Evolutionary conservation across 306 rosid genomes (phyloP).

Genomic region (Trifolium dubium): DNA sequence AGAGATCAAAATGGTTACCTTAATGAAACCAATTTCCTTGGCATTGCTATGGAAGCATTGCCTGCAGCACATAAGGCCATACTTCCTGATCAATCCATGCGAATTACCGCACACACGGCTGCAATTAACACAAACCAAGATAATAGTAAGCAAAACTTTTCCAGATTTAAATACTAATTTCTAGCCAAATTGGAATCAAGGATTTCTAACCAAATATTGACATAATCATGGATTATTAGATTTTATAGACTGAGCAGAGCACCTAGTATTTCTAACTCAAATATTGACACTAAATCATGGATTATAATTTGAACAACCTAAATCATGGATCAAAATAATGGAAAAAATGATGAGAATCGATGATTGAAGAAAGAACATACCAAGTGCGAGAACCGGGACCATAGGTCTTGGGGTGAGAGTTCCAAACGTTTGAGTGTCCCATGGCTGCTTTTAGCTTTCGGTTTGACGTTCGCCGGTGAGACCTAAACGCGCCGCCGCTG

Average conservation of each 20-base stretch:
- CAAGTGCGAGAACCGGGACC: constrained; percentile 98
- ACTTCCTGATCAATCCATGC: constrained; percentile 91
- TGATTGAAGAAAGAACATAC: constrained; percentile 37
- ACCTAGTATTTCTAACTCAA: no score
- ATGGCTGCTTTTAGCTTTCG: constrained; percentile 36
- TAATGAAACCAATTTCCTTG: constrained; percentile 96
- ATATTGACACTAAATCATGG: background rate
- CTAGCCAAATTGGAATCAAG: no score
- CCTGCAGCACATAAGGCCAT: constrained; percentile 95
- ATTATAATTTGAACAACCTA: background rate
- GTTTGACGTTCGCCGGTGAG: background rate
- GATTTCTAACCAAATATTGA: no score
- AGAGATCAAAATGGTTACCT: constrained; percentile 45
- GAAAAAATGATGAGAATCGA: background rate
- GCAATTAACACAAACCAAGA: constrained; percentile 8
- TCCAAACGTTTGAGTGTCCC: constrained; percentile 98
- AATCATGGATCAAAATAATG: background rate
- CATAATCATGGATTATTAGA: no score
- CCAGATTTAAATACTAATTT: no score
- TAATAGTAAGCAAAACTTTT: constrained; percentile 3
- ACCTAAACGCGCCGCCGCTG: constrained; percentile 9
- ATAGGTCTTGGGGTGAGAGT: constrained; percentile 91
- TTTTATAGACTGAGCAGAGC: no score
- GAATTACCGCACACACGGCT: constrained; percentile 82
- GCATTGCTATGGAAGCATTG: constrained; percentile 98